phyloP scores from a whole-genome alignment of 208 protist genomes.

The Porcisia hertigi region DNA sequence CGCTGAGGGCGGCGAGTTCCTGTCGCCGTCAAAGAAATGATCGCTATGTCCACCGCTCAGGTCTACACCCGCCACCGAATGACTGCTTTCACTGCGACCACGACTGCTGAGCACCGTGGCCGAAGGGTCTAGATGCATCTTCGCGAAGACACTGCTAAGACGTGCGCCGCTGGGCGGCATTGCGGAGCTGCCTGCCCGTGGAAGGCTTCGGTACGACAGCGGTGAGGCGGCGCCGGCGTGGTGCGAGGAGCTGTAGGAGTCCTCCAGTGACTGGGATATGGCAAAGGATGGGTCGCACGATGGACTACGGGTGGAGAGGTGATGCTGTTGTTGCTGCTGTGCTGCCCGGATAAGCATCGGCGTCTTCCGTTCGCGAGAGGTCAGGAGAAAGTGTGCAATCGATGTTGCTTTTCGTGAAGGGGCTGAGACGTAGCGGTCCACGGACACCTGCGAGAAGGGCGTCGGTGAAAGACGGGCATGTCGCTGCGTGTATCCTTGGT shows the following conservation, averaged over 20 bases:
- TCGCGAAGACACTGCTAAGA: constrained; percentile 36
- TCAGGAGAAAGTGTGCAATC: constrained; percentile 82
- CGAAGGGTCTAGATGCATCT: constrained; percentile 42
- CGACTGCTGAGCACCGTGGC: constrained; percentile 10
- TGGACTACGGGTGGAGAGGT: constrained; percentile 24
- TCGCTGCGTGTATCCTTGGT: background rate
- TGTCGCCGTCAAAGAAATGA: background rate
- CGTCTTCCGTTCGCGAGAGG: constrained; percentile 63
- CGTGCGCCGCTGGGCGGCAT: constrained; percentile 11
- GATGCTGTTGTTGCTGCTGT: constrained; percentile 26
- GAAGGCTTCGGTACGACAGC: constrained; percentile 13
- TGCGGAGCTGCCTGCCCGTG: constrained; percentile 14
- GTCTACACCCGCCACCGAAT: constrained; percentile 5
- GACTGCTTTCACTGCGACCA: constrained; percentile 15
- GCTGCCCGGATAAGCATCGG: constrained; percentile 46
- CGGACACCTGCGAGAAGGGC: constrained; percentile 14
- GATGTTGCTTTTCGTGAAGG: constrained; percentile 51
- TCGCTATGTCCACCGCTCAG: background rate
- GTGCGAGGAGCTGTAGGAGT: constrained; percentile 12
- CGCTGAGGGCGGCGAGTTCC: constrained; percentile 5
- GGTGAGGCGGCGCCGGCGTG: constrained; percentile 10
- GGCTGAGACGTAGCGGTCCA: constrained; percentile 79
- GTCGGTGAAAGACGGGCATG: constrained; percentile 6
- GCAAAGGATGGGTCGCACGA: constrained; percentile 9
- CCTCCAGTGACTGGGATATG: constrained; percentile 2